Percentiles rank a stretch among this genome's conserved stretches.
phyloP scores from a whole-genome alignment of 2,329 filamentous ascomycete species.

The Aschersonia sp. region DNA sequence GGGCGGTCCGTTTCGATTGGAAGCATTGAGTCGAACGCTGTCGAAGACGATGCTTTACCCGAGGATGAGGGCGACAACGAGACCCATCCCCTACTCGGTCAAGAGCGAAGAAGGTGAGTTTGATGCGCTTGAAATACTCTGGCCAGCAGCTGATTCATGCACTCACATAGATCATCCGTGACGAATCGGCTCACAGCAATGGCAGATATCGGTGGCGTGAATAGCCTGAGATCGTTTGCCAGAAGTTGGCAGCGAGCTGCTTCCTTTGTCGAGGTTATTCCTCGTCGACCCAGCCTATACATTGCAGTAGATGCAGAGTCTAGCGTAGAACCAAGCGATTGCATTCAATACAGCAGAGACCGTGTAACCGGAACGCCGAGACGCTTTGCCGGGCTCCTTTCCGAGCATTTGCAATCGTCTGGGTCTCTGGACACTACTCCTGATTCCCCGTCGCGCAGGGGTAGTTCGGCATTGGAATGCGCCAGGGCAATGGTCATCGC shows the following conservation, averaged over 20 bases:
- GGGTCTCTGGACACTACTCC: constrained; percentile 7
- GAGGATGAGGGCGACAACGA: constrained; percentile 21
- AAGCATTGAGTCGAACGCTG: constrained; percentile 26
- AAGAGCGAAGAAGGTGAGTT: constrained; percentile 15
- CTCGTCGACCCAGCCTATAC: constrained; percentile 61
- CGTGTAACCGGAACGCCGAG: constrained; percentile 21
- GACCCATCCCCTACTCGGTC: constrained; percentile 11
- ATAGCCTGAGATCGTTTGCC: constrained; percentile 88
- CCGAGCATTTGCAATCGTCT: constrained; percentile 34
- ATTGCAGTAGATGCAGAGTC: constrained; percentile 37
- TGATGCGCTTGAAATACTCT: background rate
- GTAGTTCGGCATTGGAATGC: background rate
- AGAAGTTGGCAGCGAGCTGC: constrained; percentile 86
- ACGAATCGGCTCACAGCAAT: constrained; percentile 41
- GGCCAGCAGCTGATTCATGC: background rate
- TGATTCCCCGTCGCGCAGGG: background rate
- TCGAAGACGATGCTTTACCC: constrained; percentile 31
- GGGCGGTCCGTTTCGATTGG: constrained; percentile 25
- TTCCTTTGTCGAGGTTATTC: constrained; percentile 75
- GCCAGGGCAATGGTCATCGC: too few species aligned
- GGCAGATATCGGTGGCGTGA: constrained; percentile 71
- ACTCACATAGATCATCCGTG: constrained; percentile 36
- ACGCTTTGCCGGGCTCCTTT: constrained; percentile 29
- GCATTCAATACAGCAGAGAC: constrained; percentile 25
- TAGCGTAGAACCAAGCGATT: constrained; percentile 9